Conservation (phyloP, 345 rosid species). For the Melaleuca quinquenervia region DNA sequence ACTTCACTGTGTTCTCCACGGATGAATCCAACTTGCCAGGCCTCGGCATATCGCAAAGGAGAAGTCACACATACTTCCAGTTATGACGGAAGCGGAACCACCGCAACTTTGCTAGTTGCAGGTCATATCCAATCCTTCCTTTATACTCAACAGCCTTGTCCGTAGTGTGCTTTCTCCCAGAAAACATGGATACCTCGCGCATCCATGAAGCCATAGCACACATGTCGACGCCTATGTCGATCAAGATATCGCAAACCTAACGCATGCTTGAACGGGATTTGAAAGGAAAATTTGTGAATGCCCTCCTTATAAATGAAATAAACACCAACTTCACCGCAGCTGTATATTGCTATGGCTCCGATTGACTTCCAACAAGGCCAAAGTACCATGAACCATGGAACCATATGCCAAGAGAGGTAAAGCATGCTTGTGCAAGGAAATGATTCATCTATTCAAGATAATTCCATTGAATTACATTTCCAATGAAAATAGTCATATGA, state of each 20-base stretch:
- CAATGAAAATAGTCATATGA: neutral
- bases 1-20: neutral
- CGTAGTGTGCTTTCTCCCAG: neutral
- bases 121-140: neutral
- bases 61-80: neutral
- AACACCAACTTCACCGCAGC: neutral
- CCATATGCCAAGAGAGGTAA: neutral
- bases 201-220: neutral
- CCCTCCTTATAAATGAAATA: neutral
- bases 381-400: neutral
- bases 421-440: neutral
- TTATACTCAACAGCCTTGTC: neutral
- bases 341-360: neutral
- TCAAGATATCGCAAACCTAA: neutral
- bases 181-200: neutral
- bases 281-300: too few relatives aligned
- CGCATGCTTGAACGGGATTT: neutral
- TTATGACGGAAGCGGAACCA: neutral
- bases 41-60: neutral
- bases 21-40: neutral
- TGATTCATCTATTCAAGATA: neutral
- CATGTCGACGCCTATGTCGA: rapidly evolving
- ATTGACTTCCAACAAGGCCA: neutral
- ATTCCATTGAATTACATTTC: neutral
- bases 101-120: neutral